phyloP scores from a whole-genome alignment of 352 stramenopile genomes.

The Aphanomyces invadans region DNA sequence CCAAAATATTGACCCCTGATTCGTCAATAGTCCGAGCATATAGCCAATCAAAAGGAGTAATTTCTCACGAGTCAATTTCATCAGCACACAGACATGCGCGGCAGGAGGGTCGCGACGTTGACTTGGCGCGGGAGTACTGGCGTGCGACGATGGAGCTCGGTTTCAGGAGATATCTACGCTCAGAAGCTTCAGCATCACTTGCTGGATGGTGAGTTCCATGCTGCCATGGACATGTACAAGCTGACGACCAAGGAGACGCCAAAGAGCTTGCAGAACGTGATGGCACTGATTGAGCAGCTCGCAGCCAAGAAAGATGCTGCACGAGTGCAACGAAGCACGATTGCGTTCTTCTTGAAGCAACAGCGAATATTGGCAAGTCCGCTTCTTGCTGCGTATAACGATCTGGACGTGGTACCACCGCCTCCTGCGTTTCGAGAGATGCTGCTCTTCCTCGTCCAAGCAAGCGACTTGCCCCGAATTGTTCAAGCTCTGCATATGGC shows the following conservation, averaged over 20 bases:
- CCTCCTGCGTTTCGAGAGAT: background rate
- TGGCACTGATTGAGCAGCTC: conserved; percentile 6
- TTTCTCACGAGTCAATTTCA: background rate
- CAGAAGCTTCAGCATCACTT: conserved; percentile 15
- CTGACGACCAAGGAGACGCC: background rate
- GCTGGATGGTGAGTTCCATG: background rate
- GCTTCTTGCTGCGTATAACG: conserved; percentile 3
- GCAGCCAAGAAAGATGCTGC: background rate
- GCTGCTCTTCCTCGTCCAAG: background rate
- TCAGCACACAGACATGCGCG: background rate
- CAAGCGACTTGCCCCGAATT: background rate
- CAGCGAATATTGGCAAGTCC: background rate
- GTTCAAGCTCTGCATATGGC: conserved; percentile 13
- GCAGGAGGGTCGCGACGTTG: background rate
- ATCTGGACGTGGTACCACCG: background rate
- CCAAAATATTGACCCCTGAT: background rate
- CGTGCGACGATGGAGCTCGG: background rate
- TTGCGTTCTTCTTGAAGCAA: conserved; percentile 18
- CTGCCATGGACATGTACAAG: background rate
- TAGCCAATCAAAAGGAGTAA: background rate
- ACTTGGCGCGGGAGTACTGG: background rate
- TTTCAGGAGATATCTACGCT: conserved; percentile 1
- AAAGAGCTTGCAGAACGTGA: background rate
- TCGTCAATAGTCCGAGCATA: background rate
- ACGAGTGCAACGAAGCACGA: background rate